Evolutionary conservation across 768 basidiomycete species (phyloP).

Genomic region (Suillus subluteus): DNA sequence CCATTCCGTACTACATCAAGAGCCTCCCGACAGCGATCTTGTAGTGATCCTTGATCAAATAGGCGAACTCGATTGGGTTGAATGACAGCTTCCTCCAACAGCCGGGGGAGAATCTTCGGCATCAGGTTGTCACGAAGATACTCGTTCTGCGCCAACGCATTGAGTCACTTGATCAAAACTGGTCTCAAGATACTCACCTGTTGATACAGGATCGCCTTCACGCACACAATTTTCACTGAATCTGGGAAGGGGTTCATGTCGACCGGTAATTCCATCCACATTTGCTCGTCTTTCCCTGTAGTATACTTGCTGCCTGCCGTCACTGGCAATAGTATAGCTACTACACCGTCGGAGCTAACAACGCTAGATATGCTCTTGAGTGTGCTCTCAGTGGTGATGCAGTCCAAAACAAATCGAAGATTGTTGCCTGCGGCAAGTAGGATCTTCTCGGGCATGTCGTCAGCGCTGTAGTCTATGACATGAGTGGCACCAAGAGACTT

Average conservation of each 20-base stretch:
- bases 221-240: slow-evolving; percentile 21
- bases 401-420: slow-evolving; percentile 40
- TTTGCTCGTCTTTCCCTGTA: slow-evolving; percentile 20
- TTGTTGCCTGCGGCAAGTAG: slow-evolving; percentile 34
- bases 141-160: slow-evolving; percentile 36
- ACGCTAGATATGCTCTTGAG: slow-evolving; percentile 41
- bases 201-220: slow-evolving; percentile 42
- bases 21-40: slow-evolving; percentile 43
- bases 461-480: slow-evolving; percentile 44
- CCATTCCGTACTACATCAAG: slow-evolving; percentile 50
- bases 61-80: slow-evolving; percentile 45
- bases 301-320: slow-evolving; percentile 40
- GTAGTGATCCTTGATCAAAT: slow-evolving; percentile 45
- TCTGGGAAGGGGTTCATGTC: slow-evolving; percentile 42
- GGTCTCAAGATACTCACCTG: slow-evolving; percentile 32
- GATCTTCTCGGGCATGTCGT: slow-evolving; percentile 41
- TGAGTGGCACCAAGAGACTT: slow-evolving; percentile 43
- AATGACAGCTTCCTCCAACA: slow-evolving; percentile 43
- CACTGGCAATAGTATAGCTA: slow-evolving; percentile 50
- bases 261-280: slow-evolving; percentile 38
- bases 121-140: slow-evolving; percentile 46
- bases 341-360: slow-evolving; percentile 40
- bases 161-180: slow-evolving; percentile 4
- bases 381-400: slow-evolving; percentile 40
- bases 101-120: slow-evolving; percentile 47